Evolutionary conservation across 805 yeast genomes (phyloP).

Genomic region (Blastobotrys parvus): DNA sequence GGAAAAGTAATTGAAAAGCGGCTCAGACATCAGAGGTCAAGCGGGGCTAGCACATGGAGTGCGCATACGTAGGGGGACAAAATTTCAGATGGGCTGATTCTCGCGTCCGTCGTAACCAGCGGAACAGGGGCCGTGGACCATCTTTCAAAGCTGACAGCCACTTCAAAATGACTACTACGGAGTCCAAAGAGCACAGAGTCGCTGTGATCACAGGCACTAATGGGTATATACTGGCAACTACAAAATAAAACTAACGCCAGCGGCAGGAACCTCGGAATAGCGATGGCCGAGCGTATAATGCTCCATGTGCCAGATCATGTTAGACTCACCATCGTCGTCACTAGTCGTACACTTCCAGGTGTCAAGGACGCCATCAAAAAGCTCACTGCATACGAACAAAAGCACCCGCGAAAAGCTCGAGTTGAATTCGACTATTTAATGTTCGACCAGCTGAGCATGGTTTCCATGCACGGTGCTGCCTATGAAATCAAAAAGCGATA

Average conservation of each 20-base stretch:
- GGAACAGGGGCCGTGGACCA: too few species aligned
- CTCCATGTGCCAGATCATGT: constrained; percentile 45
- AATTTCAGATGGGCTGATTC: too few species aligned
- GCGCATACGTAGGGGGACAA: too few species aligned
- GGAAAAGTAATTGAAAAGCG: not conserved
- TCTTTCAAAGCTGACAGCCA: too few species aligned
- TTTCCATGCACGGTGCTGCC: constrained; percentile 67
- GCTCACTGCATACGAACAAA: constrained; percentile 29
- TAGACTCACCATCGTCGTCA: constrained; percentile 71
- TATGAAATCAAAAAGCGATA: constrained; percentile 62
- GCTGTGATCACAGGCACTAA: constrained; percentile 37
- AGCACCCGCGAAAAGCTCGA: constrained; percentile 40
- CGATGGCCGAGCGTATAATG: constrained; percentile 73
- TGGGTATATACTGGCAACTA: constrained; percentile 20
- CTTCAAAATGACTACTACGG: too few species aligned
- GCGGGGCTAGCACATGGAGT: too few species aligned
- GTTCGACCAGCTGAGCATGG: constrained; percentile 87
- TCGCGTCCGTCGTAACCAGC: too few species aligned
- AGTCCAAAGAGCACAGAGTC: constrained; percentile 18
- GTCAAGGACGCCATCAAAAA: constrained; percentile 64
- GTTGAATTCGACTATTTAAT: constrained; percentile 82
- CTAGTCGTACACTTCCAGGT: constrained; percentile 81
- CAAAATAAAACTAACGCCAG: constrained; percentile 1
- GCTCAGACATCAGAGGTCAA: not conserved
- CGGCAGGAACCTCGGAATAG: constrained; percentile 72